A percentile compares a stretch with the other conserved stretches of the same genome.
phyloP scores from a whole-genome alignment of 441 rosid genomes.

The Raphanus hybrid region DNA sequence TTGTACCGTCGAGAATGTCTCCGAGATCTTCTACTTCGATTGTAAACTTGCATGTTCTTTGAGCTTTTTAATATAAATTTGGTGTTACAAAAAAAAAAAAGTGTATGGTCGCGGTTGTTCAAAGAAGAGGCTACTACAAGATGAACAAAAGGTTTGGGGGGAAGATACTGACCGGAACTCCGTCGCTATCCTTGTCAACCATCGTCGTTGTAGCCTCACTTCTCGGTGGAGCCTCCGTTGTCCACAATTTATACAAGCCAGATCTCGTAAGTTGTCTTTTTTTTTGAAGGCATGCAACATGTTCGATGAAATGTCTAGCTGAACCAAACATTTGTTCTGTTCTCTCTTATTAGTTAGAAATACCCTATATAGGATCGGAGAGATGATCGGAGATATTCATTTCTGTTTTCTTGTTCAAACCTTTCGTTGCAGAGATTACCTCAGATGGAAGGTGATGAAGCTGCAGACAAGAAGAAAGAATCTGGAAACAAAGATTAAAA shows the following conservation, averaged over 20 bases:
- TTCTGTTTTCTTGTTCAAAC: neutral
- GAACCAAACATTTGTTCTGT: neutral
- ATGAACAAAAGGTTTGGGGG: constrained; percentile 64
- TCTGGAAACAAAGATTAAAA: constrained; percentile 34
- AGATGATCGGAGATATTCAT: neutral
- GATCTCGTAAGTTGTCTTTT: constrained; percentile 48
- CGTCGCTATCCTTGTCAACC: constrained; percentile 62
- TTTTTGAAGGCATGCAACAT: neutral
- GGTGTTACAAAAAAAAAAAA: no score
- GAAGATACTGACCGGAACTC: constrained; percentile 67
- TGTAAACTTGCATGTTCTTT: no score
- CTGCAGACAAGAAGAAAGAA: constrained; percentile 22
- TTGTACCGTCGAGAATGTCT: no score
- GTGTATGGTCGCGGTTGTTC: neutral
- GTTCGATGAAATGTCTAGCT: constrained; percentile 44
- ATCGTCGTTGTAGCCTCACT: constrained; percentile 66
- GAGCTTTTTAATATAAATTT: no score
- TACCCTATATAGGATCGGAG: neutral
- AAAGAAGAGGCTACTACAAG: neutral
- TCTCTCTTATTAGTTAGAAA: neutral
- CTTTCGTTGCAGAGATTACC: constrained; percentile 53
- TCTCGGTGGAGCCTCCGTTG: constrained; percentile 71
- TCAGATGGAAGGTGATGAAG: constrained; percentile 52
- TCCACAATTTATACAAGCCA: constrained; percentile 71
- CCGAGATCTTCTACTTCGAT: no score